Percentiles rank a stretch among this genome's conserved stretches.
Evolutionary conservation across 441 rosid species (phyloP).

Genomic region (Croton laevigatus): DNA sequence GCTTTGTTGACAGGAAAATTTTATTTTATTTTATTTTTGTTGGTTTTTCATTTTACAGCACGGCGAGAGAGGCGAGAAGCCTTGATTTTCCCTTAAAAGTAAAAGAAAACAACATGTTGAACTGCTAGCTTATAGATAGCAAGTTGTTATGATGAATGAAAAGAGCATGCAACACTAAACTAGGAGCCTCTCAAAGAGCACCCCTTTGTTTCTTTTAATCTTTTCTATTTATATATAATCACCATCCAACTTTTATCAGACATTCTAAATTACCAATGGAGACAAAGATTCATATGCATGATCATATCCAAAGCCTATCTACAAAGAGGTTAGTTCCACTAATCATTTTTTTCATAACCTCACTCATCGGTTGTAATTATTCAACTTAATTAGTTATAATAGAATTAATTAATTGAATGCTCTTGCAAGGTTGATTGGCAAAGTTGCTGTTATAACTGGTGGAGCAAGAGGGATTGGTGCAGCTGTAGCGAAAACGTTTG

Average conservation of each 20-base stretch:
- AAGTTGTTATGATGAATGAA: conserved; percentile 27
- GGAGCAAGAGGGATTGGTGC: conserved; percentile 94
- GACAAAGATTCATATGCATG: conserved; percentile 11
- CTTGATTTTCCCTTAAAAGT: too few relatives aligned
- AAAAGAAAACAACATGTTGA: background rate
- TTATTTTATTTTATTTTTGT: too few relatives aligned
- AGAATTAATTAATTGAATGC: background rate
- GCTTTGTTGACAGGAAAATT: too few relatives aligned
- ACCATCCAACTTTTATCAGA: background rate
- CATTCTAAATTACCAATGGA: conserved; percentile 22
- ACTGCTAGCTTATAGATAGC: conserved; percentile 19
- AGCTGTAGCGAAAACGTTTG: conserved; percentile 61
- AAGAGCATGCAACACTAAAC: conserved; percentile 21
- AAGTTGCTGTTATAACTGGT: conserved; percentile 74
- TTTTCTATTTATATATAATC: background rate
- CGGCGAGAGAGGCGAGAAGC: too few relatives aligned
- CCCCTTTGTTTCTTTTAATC: background rate
- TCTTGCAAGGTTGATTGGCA: conserved; percentile 37
- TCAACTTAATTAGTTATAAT: background rate
- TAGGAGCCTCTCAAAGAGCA: conserved; percentile 10
- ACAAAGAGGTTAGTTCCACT: conserved; percentile 23
- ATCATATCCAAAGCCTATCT: conserved; percentile 13
- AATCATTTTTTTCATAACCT: background rate
- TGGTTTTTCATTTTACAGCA: too few relatives aligned
- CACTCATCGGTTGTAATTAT: too few relatives aligned